These are phyloP conservation scores for Nicotiana tomentosiformis DNA, from an alignment of 257 asterid species.

Conservation along the genomic window DNA sequence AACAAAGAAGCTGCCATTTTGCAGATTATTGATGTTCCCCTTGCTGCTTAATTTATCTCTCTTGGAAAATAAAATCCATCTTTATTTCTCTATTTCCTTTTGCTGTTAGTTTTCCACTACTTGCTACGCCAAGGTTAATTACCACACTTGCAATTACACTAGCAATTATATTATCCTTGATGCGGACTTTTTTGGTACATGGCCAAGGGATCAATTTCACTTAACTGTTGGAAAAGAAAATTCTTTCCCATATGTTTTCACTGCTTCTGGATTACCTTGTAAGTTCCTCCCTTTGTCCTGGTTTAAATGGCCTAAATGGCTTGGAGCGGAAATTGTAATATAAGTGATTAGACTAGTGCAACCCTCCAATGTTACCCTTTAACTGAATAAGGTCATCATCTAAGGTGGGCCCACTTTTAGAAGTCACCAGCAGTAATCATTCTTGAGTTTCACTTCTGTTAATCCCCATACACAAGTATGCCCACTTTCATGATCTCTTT, in stretches of 20 bases:
- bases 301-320: not conserved
- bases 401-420: not conserved
- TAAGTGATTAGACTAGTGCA: not conserved
- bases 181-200: not conserved
- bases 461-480: not conserved
- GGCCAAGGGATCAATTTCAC: not conserved
- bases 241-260: not conserved
- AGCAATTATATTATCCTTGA: not conserved
- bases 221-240: not conserved
- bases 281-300: not conserved
- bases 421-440: not conserved
- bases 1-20: not conserved
- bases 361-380: slow-evolving; percentile 3
- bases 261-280: not conserved
- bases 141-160: not conserved
- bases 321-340: not conserved
- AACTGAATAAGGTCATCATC: not conserved
- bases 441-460: not conserved
- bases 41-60: not conserved
- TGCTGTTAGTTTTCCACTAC: not conserved
- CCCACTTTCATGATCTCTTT: not conserved
- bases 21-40: not conserved
- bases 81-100: not conserved
- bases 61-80: not conserved
- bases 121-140: not conserved